Conservation (phyloP, 2,329 filamentous ascomycete genomes). For the Apiospora rasikravindrae region DNA sequence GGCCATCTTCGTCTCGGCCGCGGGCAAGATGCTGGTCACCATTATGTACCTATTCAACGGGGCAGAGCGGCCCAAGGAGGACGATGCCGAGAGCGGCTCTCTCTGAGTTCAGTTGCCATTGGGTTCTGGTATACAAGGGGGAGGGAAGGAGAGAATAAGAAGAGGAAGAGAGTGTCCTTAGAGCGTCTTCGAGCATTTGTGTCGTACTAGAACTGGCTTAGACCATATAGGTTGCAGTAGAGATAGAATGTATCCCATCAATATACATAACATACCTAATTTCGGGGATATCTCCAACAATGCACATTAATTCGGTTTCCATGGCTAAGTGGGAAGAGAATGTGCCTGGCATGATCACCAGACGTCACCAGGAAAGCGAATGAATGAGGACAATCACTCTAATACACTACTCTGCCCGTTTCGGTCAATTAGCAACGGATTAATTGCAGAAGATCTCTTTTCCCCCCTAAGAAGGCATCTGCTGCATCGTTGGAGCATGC, state of each 20-base stretch:
- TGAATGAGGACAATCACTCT: too few species aligned
- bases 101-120: neutral
- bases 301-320: neutral
- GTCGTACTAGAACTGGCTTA: neutral
- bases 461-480: too few species aligned
- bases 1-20: conserved; percentile 50
- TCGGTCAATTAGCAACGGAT: too few species aligned
- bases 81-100: conserved; percentile 24
- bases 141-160: too few species aligned
- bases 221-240: neutral
- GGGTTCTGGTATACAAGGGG: too few species aligned
- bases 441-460: too few species aligned
- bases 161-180: neutral
- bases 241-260: neutral
- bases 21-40: conserved; percentile 52
- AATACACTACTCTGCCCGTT: too few species aligned
- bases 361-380: too few species aligned
- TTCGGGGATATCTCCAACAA: neutral
- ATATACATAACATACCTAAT: neutral
- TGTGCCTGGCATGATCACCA: neutral
- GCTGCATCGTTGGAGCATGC: neutral
- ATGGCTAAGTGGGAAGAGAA: neutral
- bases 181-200: neutral
- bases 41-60: conserved; percentile 50
- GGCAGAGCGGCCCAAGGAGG: conserved; percentile 39